These are phyloP conservation scores for Skeletonema marinoi DNA, from an alignment of 108 stramenopile genomes.

Conservation along the genomic window DNA sequence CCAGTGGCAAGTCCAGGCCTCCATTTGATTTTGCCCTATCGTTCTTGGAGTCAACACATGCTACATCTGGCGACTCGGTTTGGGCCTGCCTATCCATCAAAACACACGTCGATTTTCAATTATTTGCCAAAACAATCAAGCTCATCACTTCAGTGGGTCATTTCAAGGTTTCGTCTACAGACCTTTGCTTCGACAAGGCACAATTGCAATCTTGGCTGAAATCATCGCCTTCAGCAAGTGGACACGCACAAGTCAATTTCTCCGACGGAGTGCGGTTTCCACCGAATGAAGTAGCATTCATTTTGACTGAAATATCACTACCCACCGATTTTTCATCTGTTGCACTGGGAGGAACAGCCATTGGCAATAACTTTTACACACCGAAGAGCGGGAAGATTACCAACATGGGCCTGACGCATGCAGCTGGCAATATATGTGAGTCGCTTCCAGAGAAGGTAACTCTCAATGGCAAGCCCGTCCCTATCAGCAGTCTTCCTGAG, in stretches of 20 bases:
- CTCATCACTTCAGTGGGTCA: slow-evolving; percentile 36
- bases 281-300: slow-evolving; percentile 24
- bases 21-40: slow-evolving; percentile 78
- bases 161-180: slow-evolving; percentile 20
- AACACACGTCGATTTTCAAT: slow-evolving; percentile 67
- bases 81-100: slow-evolving; percentile 62
- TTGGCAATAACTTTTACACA: slow-evolving; percentile 27
- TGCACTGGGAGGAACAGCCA: slow-evolving; percentile 15
- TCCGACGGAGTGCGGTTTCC: slow-evolving; percentile 20
- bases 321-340: slow-evolving; percentile 28
- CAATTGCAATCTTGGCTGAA: slow-evolving; percentile 20
- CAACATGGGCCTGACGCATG: slow-evolving; percentile 48
- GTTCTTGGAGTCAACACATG: slow-evolving; percentile 69
- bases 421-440: slow-evolving; percentile 46
- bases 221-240: background rate
- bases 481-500: slow-evolving; percentile 17
- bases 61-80: slow-evolving; percentile 65
- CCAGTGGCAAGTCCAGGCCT: slow-evolving; percentile 18
- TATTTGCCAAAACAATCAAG: slow-evolving; percentile 52
- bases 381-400: slow-evolving; percentile 39
- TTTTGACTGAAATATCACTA: slow-evolving; percentile 38
- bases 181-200: slow-evolving; percentile 12
- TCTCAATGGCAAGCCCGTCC: slow-evolving; percentile 38
- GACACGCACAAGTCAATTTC: background rate
- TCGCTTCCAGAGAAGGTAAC: slow-evolving; percentile 11